Evolutionary conservation across 441 rosid genomes (phyloP), one percentile per base, ranked within the genome.

Genomic region (Jatropha multifida): DNA sequence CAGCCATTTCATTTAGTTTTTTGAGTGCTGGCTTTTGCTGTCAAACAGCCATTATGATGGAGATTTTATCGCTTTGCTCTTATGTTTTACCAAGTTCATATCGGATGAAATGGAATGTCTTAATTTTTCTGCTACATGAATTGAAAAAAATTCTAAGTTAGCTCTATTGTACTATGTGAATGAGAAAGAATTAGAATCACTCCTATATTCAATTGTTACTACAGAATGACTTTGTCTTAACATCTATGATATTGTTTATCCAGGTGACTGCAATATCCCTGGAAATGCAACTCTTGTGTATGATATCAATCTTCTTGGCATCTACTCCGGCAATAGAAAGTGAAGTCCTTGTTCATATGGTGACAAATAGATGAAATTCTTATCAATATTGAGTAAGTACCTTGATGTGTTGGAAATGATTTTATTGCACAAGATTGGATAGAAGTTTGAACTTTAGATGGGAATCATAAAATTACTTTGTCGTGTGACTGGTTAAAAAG

Each of bases 181-280:
- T 23, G 49, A 44, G 69, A n/a, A 2, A 49, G 20, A 58, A 68
- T 38, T 46, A 46, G n/a, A 37, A 40, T 38, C 13, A 51, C 7
- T n/a, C 26, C 32, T 37, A 65, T 54, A 40, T 20, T 41, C 32
- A 52, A 1, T 51, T 37, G 49, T 48, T 69, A 27, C 51, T 49
- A 61, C 68, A 26, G 11, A 61, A 65, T 18, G 15, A 23, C 37
- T 77, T 44, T 46, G 17, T 3, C 48, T 73, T 77, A 68, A 83
- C 59, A 60, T 23, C 61, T 68, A 3, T 72, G 68, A 71, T 69
- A 66, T 79, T 80, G 71, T 72, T 61, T 67, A 20, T 61, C 42
- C 81, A 93, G 99, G 96, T 76, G 99, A 94, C 78, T 93, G 96
- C 86, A 94, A 93, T 81, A 87, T 93, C 80, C 99, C 97, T 46